A percentile compares a stretch with the other conserved stretches of the same genome.
These are phyloP conservation scores for Phytophthora brassicae DNA, from an alignment of 352 stramenopile genomes.

Conservation along the genomic window DNA sequence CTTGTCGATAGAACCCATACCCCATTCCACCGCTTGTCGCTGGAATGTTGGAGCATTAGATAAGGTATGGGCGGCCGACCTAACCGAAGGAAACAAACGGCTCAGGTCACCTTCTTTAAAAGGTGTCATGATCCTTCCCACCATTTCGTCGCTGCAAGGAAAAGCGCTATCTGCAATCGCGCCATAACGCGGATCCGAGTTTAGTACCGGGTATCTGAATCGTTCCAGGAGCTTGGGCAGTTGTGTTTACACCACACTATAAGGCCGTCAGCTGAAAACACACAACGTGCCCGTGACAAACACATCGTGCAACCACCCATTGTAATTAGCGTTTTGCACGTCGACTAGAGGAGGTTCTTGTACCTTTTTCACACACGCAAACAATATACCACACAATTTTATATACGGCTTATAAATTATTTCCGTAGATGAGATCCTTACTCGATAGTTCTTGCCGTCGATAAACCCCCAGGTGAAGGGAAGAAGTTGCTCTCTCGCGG, in stretches of 20 bases:
- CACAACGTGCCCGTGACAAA: neutral
- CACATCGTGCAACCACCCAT: neutral
- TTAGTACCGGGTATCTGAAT: neutral
- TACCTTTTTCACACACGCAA: too few species aligned
- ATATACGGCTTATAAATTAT: too few species aligned
- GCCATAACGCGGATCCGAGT: neutral
- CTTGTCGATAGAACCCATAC: neutral
- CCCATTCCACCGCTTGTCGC: neutral
- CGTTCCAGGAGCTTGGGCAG: neutral
- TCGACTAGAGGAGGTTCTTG: neutral
- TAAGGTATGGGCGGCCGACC: neutral
- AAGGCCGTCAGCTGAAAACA: neutral
- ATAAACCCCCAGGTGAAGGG: neutral
- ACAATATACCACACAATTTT: too few species aligned
- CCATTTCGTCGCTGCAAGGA: neutral
- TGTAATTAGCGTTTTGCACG: neutral
- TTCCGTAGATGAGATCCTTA: too few species aligned
- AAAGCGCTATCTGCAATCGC: neutral
- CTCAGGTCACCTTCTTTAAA: neutral
- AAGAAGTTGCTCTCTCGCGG: too few species aligned
- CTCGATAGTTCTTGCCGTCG: neutral
- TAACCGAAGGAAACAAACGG: neutral
- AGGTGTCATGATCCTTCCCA: neutral
- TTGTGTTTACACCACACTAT: neutral
- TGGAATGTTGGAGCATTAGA: neutral